Base-by-base conservation (phyloP, 352 stramenopile species). In the Pythium oligandrum region DNA sequence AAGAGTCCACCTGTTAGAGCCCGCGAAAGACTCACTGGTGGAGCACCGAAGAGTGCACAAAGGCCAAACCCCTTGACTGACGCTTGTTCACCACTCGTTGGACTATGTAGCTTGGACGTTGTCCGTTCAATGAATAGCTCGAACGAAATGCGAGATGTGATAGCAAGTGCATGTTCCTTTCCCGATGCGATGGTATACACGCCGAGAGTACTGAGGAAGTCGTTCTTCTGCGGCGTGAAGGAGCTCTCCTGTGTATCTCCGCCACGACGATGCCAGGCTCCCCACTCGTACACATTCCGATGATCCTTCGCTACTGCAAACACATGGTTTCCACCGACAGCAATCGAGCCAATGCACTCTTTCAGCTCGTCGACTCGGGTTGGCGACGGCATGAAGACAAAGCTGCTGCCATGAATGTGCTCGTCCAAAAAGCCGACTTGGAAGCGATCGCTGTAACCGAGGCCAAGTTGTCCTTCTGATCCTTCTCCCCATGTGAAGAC, bases 401-500 rank as follows among this genome's bases (percentile, higher is more conserved):
- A 91, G 49, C 71, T 89, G 54, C 74, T 89, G 32, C 79, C 69
- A 39, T 78, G 78, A 17, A 91, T 79, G 42, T 88, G 71, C 1
- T 80, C 67, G 34, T 89, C 80, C 5, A 89, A 63, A 44, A 81
- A 89, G 2, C 80, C 80, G 9, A 89, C 78, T 6, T 71, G 64
- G 40, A 88, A 91, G 11, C 64, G 62, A 51, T 91, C 75, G 3
- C 70, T 71, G 47, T 83, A 86, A 0, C 80, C 75, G 1, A 91
- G 51, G 1, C 80, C 80, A 10, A 89, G 67, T 44, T 90, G 80
- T 0, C 80, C 78, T 43, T 91, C 80, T 1, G 78, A 91, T 36
- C 78, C 81, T 60, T 91, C 78, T 0, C 81, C 81, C 76, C 78
- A 91, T 26, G 78, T 75, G 40, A 86, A 86, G 4, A 89, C 71